Evolutionary conservation across 1,284 basidiomycete species (phyloP).

Genomic region (Cutaneotrichosporon cutaneum): DNA sequence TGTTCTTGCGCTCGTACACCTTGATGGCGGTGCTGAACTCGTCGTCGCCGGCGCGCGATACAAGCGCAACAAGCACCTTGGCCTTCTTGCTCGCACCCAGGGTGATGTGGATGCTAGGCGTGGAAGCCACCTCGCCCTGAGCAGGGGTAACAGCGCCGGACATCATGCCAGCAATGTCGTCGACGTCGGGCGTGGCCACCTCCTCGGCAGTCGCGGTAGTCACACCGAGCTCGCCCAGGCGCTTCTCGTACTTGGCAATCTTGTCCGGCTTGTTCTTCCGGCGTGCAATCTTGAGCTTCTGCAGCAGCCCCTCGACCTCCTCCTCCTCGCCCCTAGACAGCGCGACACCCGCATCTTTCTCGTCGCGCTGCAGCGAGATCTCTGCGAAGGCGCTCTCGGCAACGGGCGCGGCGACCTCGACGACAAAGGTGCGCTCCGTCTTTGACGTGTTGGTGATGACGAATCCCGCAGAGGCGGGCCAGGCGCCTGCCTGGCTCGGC

Average conservation of each 20-base stretch:
- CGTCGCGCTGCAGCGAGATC: constrained; percentile 39
- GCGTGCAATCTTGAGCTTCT: constrained; percentile 58
- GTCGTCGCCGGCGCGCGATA: constrained; percentile 17
- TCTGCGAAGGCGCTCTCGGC: constrained; percentile 18
- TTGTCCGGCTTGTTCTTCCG: constrained; percentile 57
- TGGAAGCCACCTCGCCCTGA: constrained; percentile 11
- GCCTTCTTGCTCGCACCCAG: constrained; percentile 47
- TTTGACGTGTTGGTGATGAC: constrained; percentile 54
- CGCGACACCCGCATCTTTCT: constrained; percentile 45
- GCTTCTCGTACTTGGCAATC: constrained; percentile 55
- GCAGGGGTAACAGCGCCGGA: constrained; percentile 15
- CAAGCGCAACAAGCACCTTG: constrained; percentile 42
- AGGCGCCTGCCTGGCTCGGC: constrained; percentile 27
- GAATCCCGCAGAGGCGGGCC: constrained; percentile 41
- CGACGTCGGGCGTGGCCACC: constrained; percentile 8
- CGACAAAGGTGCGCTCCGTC: constrained; percentile 54
- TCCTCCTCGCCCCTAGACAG: constrained; percentile 57
- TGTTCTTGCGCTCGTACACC: constrained; percentile 48
- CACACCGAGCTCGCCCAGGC: constrained; percentile 54
- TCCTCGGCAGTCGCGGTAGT: constrained; percentile 25
- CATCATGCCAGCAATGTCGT: background rate
- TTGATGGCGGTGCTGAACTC: constrained; percentile 29
- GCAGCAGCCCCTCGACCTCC: constrained; percentile 56
- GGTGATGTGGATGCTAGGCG: constrained; percentile 25
- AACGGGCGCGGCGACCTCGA: constrained; percentile 35